A percentile compares a stretch with the other conserved stretches of the same genome.
Evolutionary conservation across 2,329 filamentous ascomycete species (phyloP).

Genomic region (Fusarium sp.): DNA sequence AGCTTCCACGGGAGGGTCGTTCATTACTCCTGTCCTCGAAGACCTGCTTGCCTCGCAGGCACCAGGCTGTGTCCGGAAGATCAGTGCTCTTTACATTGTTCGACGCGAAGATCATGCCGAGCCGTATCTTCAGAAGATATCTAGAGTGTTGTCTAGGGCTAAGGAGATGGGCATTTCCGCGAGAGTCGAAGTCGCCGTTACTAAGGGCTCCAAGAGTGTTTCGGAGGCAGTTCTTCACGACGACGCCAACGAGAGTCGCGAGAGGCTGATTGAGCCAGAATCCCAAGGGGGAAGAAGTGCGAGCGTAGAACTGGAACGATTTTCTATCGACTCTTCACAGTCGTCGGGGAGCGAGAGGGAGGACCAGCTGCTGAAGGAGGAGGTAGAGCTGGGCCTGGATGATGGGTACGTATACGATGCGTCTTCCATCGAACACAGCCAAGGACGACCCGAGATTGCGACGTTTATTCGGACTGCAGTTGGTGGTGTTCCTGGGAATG

Average conservation of each 20-base stretch:
- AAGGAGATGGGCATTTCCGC: conserved; percentile 45
- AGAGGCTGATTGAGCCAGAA: conserved; percentile 42
- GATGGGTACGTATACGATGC: conserved; percentile 27
- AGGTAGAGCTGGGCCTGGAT: conserved; percentile 42
- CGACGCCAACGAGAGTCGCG: conserved; percentile 38
- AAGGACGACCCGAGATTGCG: conserved; percentile 45
- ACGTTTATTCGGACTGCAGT: conserved; percentile 36
- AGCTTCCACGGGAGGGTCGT: conserved; percentile 45
- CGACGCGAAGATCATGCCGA: conserved; percentile 38
- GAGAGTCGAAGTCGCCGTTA: conserved; percentile 43
- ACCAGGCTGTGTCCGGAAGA: conserved; percentile 40
- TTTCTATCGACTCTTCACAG: conserved; percentile 41
- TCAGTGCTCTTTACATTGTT: conserved; percentile 43
- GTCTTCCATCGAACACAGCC: conserved; percentile 36
- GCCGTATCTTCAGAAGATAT: conserved; percentile 39
- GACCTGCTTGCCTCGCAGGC: conserved; percentile 39
- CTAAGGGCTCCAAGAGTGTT: conserved; percentile 14
- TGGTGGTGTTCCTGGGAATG: conserved; percentile 32
- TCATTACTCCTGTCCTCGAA: conserved; percentile 44
- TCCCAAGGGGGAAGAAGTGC: conserved; percentile 13
- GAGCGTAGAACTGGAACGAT: conserved; percentile 42
- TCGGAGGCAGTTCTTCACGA: conserved; percentile 15
- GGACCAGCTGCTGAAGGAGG: conserved; percentile 45
- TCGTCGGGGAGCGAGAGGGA: conserved; percentile 37
- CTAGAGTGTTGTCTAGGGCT: conserved; percentile 28